Conservation (phyloP, 371 early-diverging fungal genomes). For the Saksenaea vasiformis region DNA sequence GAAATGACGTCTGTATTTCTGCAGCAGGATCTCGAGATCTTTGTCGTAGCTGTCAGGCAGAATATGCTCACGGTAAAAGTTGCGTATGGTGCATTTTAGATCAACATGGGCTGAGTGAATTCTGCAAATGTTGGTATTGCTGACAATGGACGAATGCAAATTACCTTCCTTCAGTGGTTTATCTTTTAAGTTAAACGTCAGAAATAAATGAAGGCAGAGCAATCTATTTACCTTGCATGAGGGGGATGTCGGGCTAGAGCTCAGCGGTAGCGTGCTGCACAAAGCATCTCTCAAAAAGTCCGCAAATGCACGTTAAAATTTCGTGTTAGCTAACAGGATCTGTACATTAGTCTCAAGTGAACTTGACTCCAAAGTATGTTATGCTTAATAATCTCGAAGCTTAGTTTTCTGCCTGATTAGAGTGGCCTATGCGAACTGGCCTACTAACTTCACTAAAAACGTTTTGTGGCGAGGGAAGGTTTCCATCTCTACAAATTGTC, state of each 20-base stretch:
- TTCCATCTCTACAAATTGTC: too few relatives aligned
- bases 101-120: background rate
- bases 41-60: slow-evolving; percentile 5
- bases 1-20: slow-evolving; percentile 19
- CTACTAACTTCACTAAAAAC: too few relatives aligned
- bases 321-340: too few relatives aligned
- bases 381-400: too few relatives aligned
- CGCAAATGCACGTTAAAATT: too few relatives aligned
- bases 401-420: too few relatives aligned
- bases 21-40: slow-evolving; percentile 13
- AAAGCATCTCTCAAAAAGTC: background rate
- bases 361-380: too few relatives aligned
- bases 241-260: background rate
- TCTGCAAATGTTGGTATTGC: background rate
- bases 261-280: background rate
- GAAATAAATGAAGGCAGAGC: background rate
- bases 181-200: background rate
- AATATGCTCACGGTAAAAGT: background rate
- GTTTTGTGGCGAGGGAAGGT: too few relatives aligned
- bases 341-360: too few relatives aligned
- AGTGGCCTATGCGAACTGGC: too few relatives aligned
- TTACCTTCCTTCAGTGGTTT: background rate
- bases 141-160: background rate
- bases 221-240: background rate
- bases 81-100: background rate